A percentile compares a stretch with the other conserved stretches of the same genome.
phyloP scores from a whole-genome alignment of 306 rosid species.

The Spatholobus suberectus region DNA sequence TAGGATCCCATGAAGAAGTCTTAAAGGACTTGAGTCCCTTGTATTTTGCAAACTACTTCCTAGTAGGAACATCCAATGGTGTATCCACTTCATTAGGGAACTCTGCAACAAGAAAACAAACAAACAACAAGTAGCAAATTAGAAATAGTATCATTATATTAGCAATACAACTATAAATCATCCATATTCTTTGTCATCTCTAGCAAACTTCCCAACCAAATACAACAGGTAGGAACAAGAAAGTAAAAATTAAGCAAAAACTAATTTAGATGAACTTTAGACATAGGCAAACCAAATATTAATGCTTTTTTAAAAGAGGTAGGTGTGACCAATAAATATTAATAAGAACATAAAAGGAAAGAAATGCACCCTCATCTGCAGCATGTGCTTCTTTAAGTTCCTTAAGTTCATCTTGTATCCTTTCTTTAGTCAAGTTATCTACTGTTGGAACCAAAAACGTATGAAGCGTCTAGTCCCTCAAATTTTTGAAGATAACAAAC shows the following conservation, averaged over 20 bases:
- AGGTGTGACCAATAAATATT: neutral
- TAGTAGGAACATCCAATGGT: slow-evolving; percentile 83
- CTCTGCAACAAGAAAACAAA: slow-evolving; percentile 58
- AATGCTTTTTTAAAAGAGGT: neutral
- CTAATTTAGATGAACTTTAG: neutral
- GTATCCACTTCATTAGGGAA: slow-evolving; percentile 98
- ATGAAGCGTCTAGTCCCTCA: too few relatives aligned
- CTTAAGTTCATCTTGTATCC: slow-evolving; percentile 76
- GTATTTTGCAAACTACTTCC: slow-evolving; percentile 86
- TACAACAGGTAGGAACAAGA: neutral
- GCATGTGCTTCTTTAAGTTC: slow-evolving; percentile 91
- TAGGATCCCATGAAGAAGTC: slow-evolving; percentile 97
- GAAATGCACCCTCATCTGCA: slow-evolving; percentile 81
- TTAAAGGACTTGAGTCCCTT: slow-evolving; percentile 97
- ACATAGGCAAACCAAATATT: neutral
- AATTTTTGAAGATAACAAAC: too few relatives aligned
- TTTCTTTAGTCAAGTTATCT: slow-evolving; percentile 80
- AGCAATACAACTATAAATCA: slow-evolving; percentile 23
- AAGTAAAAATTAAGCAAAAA: slow-evolving; percentile 5
- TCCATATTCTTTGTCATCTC: neutral
- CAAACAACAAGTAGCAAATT: slow-evolving; percentile 3
- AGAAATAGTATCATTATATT: neutral
- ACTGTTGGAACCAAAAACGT: too few relatives aligned
- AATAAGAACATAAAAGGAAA: neutral
- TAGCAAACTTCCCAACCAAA: slow-evolving; percentile 5